Percentiles rank a stretch among this genome's conserved stretches.
Evolutionary conservation across 192 early-diverging fungal species (phyloP).

Genomic region (Dissophora globulifera): DNA sequence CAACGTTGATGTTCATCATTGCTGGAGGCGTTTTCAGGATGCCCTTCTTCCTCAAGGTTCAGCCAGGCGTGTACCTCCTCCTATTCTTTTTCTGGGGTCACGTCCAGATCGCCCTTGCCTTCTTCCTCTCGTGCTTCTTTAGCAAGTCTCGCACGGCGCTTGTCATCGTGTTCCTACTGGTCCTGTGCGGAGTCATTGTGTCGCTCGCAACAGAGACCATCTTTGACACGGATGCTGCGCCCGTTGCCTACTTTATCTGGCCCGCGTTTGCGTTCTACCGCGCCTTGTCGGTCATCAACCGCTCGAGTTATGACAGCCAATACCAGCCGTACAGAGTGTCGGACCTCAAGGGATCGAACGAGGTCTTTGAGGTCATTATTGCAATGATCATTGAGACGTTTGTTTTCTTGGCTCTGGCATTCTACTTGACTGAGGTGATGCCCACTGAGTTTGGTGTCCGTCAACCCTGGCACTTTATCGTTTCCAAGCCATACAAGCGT

Average conservation of each 20-base stretch:
- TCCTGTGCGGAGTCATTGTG: constrained; percentile 73
- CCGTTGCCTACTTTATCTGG: constrained; percentile 69
- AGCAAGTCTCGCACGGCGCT: constrained; percentile 65
- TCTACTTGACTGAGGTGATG: constrained; percentile 59
- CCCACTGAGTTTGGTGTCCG: constrained; percentile 73
- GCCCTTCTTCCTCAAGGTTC: constrained; percentile 71
- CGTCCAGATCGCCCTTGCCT: constrained; percentile 70
- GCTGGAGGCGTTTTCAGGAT: constrained; percentile 66
- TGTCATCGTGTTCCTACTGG: constrained; percentile 70
- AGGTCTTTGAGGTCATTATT: constrained; percentile 65
- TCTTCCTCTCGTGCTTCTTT: constrained; percentile 74
- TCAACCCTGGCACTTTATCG: constrained; percentile 72
- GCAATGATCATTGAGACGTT: constrained; percentile 63
- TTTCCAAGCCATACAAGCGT: constrained; percentile 41
- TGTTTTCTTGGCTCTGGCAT: constrained; percentile 60
- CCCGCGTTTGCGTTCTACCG: constrained; percentile 80
- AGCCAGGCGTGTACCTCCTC: constrained; percentile 58
- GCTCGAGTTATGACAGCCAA: constrained; percentile 50
- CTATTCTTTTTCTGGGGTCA: constrained; percentile 76
- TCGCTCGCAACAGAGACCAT: constrained; percentile 62
- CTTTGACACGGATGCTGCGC: constrained; percentile 47
- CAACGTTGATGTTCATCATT: constrained; percentile 68
- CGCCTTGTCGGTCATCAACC: constrained; percentile 63
- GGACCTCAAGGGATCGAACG: constrained; percentile 63
- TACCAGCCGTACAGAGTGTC: constrained; percentile 63